These are phyloP conservation scores for Hydnomerulius pinastri DNA, from an alignment of 768 basidiomycete species.

Conservation along the genomic window DNA sequence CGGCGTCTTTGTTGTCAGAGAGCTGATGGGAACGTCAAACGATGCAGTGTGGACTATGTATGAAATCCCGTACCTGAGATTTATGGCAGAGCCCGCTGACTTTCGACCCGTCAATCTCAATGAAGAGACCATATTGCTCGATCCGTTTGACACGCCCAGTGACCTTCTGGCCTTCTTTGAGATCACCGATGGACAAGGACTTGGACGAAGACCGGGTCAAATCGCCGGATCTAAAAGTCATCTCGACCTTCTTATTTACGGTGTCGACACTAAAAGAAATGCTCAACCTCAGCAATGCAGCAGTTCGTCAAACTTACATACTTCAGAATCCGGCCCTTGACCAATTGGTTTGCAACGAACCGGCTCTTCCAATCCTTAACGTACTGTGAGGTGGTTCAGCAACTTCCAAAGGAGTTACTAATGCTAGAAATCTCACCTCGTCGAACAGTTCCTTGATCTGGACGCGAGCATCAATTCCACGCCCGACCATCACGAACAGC, in stretches of 20 bases:
- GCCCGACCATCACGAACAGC: constrained; percentile 84
- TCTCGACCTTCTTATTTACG: constrained; percentile 80
- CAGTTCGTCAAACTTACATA: constrained; percentile 31
- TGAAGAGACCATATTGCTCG: constrained; percentile 91
- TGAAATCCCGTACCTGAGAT: constrained; percentile 62
- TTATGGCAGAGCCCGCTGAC: constrained; percentile 93
- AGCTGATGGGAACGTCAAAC: constrained; percentile 49
- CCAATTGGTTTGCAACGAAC: constrained; percentile 79
- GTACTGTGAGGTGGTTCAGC: constrained; percentile 52
- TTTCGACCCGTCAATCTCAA: constrained; percentile 83
- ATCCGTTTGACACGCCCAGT: constrained; percentile 77
- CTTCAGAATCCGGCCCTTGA: constrained; percentile 84
- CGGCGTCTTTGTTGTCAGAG: constrained; percentile 83
- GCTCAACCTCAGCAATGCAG: constrained; percentile 7
- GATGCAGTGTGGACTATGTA: neutral
- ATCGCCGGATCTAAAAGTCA: constrained; percentile 80
- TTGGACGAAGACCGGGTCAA: constrained; percentile 40
- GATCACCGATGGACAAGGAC: constrained; percentile 49
- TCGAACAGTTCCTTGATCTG: constrained; percentile 95
- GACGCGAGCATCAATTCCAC: constrained; percentile 84
- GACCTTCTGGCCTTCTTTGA: constrained; percentile 80
- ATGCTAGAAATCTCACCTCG: constrained; percentile 46
- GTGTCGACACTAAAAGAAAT: constrained; percentile 62
- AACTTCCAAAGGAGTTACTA: neutral
- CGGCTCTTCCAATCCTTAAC: constrained; percentile 93